A percentile compares a stretch with the other conserved stretches of the same genome.
Conservation (phyloP, 129 eudicot genomes). For the Apium graveolens region DNA sequence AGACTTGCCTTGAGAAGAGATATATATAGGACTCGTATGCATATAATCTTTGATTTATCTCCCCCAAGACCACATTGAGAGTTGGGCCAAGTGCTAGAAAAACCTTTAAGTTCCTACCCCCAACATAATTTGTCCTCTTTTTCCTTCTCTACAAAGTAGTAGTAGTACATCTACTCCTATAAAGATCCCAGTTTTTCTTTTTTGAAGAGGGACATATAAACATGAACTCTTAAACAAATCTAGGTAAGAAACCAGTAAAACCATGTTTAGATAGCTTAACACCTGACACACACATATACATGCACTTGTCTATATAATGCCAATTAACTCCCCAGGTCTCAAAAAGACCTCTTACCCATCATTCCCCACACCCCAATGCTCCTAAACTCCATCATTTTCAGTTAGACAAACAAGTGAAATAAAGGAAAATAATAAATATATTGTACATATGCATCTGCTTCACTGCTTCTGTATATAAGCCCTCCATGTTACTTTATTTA, state of each 20-base stretch:
- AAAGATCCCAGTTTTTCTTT: not conserved
- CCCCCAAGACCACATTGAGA: not conserved
- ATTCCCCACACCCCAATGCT: slow-evolving; percentile 6
- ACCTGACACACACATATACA: not conserved
- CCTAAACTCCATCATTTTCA: slow-evolving; percentile 2
- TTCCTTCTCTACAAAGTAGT: not conserved
- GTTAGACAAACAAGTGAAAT: slow-evolving; percentile 1
- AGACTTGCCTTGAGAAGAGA: slow-evolving; percentile 4
- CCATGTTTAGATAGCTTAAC: not conserved
- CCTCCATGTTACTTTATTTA: too few relatives aligned
- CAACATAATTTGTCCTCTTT: not conserved
- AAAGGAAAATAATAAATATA: not conserved
- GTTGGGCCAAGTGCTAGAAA: not conserved
- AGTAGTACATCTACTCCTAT: too few relatives aligned
- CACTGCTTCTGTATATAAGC: too few relatives aligned
- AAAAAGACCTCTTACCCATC: slow-evolving; percentile 10
- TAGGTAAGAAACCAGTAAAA: not conserved
- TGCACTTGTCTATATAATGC: not conserved
- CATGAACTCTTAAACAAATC: not conserved
- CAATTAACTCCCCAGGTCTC: not conserved
- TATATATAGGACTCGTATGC: not conserved
- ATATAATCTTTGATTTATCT: not conserved
- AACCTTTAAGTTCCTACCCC: slow-evolving; percentile 3
- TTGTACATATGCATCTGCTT: too few relatives aligned
- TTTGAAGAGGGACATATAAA: not conserved